phyloP scores from a whole-genome alignment of 352 stramenopile species.

The Ophiocytium majus region DNA sequence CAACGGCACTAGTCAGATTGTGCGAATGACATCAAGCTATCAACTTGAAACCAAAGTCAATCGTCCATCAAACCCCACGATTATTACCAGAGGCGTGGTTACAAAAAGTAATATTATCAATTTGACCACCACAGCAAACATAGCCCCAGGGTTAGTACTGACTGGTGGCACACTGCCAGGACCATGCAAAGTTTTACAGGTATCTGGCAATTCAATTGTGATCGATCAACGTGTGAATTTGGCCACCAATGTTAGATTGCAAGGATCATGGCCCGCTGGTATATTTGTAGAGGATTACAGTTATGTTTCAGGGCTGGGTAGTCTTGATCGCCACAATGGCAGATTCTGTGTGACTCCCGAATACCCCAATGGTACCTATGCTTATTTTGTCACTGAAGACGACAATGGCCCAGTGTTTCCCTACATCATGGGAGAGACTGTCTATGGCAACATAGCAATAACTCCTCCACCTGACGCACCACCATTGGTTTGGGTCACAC shows the following conservation, averaged over 20 bases:
- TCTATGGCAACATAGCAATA: neutral
- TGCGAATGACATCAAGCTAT: neutral
- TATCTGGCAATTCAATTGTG: too few species aligned
- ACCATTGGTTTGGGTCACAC: too few species aligned
- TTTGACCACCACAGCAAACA: too few species aligned
- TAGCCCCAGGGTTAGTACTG: too few species aligned
- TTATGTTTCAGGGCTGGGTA: neutral
- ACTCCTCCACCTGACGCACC: neutral
- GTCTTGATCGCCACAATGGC: neutral
- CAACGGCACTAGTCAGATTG: neutral
- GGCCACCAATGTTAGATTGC: too few species aligned
- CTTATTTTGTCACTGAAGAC: neutral
- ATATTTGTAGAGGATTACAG: neutral
- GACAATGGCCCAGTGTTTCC: neutral
- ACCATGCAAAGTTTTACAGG: too few species aligned
- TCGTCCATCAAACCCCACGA: neutral
- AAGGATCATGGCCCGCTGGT: too few species aligned
- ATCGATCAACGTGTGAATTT: too few species aligned
- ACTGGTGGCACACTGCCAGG: too few species aligned
- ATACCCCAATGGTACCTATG: slow-evolving; percentile 11
- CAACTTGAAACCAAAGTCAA: neutral
- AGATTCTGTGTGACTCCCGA: neutral
- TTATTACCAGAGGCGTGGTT: too few species aligned
- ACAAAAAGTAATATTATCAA: too few species aligned
- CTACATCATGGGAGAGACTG: neutral